Conservation (phyloP, 495 filamentous ascomycete species). For the Aspergillus hancockii region DNA sequence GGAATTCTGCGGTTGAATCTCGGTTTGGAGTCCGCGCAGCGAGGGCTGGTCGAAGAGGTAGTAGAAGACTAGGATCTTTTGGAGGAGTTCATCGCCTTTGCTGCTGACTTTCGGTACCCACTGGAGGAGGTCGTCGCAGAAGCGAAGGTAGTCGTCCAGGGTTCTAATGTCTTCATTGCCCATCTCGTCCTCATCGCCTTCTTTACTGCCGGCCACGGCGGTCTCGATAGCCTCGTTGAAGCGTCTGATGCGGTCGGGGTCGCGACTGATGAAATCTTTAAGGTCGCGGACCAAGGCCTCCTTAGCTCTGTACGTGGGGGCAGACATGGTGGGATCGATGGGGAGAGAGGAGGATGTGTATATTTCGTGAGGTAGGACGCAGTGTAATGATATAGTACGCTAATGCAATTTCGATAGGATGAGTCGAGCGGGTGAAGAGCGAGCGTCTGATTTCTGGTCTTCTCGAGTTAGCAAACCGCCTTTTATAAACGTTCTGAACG, state of each 20-base stretch:
- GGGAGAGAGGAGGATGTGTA: too few species aligned
- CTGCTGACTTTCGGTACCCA: neutral
- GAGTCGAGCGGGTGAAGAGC: too few species aligned
- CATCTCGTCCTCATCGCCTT: conserved; percentile 4
- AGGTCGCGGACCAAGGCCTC: conserved; percentile 7
- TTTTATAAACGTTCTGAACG: too few species aligned
- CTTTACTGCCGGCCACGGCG: neutral
- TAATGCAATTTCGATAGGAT: too few species aligned
- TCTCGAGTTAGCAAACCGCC: too few species aligned
- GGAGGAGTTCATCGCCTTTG: conserved; percentile 5
- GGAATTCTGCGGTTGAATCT: conserved; percentile 1
- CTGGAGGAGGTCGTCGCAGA: neutral
- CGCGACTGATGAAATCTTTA: conserved; percentile 8
- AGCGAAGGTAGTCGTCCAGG: conserved; percentile 1
- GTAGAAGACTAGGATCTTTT: conserved; percentile 9
- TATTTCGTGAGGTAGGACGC: too few species aligned
- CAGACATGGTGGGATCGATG: neutral
- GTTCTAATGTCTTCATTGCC: neutral
- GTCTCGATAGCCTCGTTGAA: conserved; percentile 1
- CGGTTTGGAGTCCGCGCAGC: conserved; percentile 2
- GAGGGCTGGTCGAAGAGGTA: conserved; percentile 7
- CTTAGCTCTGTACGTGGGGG: conserved; percentile 1
- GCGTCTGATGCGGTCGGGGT: neutral
- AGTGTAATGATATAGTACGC: too few species aligned
- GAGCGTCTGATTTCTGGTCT: too few species aligned